These are phyloP conservation scores for Hypoxylon intermedium DNA, from an alignment of 495 filamentous ascomycete species.

Conservation along the genomic window DNA sequence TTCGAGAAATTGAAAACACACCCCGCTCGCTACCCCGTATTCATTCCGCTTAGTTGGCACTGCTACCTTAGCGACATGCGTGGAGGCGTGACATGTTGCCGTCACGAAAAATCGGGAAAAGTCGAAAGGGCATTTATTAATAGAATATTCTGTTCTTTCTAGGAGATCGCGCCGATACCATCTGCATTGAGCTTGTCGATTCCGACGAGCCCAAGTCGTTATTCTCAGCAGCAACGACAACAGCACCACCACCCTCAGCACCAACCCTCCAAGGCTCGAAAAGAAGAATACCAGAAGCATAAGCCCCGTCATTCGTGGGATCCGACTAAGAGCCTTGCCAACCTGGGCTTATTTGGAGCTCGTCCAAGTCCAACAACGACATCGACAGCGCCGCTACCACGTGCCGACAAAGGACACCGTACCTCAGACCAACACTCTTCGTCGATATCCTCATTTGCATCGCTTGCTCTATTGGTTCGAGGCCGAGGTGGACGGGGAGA, in stretches of 20 bases:
- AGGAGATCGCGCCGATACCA: conserved; percentile 9
- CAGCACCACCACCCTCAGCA: not conserved
- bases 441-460: conserved; percentile 13
- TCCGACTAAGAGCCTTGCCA: conserved; percentile 4
- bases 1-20: not conserved
- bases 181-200: conserved; percentile 3
- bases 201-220: not conserved
- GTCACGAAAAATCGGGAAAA: conserved; percentile 1
- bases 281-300: not conserved
- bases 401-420: conserved; percentile 23
- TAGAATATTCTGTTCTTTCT: conserved; percentile 9
- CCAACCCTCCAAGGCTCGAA: not conserved
- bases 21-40: conserved; percentile 11
- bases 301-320: conserved; percentile 1
- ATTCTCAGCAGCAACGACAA: not conserved
- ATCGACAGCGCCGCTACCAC: conserved; percentile 14
- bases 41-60: conserved; percentile 31
- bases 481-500: not conserved
- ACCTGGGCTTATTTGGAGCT: not conserved
- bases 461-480: conserved; percentile 11
- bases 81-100: conserved; percentile 7
- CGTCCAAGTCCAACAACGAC: not conserved
- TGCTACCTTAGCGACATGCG: conserved; percentile 19
- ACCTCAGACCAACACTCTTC: conserved; percentile 11
- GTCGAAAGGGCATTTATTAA: conserved; percentile 23